phyloP scores from a whole-genome alignment of 805 yeast genomes.

The Candida maris region DNA sequence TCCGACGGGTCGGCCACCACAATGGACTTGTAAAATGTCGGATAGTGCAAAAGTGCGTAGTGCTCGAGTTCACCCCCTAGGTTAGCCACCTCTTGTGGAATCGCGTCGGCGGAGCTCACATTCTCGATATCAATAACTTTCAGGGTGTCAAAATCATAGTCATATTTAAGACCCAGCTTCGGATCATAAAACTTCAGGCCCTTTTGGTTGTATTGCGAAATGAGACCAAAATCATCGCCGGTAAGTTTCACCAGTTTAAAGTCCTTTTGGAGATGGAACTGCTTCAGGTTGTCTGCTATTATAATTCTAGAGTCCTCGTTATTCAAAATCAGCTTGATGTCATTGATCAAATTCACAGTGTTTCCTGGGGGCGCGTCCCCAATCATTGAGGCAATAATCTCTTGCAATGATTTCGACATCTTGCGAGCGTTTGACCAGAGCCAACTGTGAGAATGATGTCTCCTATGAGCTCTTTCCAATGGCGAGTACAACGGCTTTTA shows the following conservation, averaged over 20 bases:
- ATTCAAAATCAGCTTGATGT: slow-evolving; percentile 26
- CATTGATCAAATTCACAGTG: slow-evolving; percentile 30
- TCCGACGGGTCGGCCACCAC: slow-evolving; percentile 40
- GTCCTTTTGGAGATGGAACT: slow-evolving; percentile 27
- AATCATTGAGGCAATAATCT: slow-evolving; percentile 33
- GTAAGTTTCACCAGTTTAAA: slow-evolving; percentile 30
- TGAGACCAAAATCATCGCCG: slow-evolving; percentile 29
- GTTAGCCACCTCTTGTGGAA: slow-evolving; percentile 6
- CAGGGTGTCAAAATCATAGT: slow-evolving; percentile 52
- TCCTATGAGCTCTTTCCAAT: neutral
- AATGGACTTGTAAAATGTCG: slow-evolving; percentile 47
- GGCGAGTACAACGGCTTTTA: neutral
- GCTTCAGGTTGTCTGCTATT: slow-evolving; percentile 24
- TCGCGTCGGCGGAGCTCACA: slow-evolving; percentile 21
- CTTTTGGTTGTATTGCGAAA: slow-evolving; percentile 47
- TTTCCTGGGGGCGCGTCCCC: slow-evolving; percentile 59
- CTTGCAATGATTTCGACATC: slow-evolving; percentile 23
- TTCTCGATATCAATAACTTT: slow-evolving; percentile 51
- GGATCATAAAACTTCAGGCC: slow-evolving; percentile 58
- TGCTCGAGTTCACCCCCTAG: slow-evolving; percentile 32
- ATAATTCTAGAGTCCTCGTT: slow-evolving; percentile 24
- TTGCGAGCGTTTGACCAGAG: too few species aligned
- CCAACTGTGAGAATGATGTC: too few species aligned
- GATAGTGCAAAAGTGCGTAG: slow-evolving; percentile 67
- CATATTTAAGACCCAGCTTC: slow-evolving; percentile 44